Evolutionary conservation across 140 eudicot genomes (phyloP), one percentile per base, ranked within the genome.

Genomic region (Senecio squalidus): DNA sequence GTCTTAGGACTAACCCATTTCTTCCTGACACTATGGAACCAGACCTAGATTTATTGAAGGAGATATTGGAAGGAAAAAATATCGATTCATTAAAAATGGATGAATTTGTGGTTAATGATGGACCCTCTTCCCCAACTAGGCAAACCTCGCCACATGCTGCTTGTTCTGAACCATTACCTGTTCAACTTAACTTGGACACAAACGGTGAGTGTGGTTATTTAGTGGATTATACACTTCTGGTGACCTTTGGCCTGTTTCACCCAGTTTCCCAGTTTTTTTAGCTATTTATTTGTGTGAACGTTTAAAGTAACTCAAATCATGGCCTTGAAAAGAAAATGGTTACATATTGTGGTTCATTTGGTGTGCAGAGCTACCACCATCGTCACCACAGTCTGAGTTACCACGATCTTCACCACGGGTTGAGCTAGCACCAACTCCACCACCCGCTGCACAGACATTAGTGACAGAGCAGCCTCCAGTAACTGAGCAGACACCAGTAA

Each of bases 11-110:
- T 39, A 13, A 38, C 49, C 60, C 54, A 6, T 8, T 20, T 33
- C 62, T 68, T 76, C 79, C 78, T 7, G 85, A 77, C 21, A 62
- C 25, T 20, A 27, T 73, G 59, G 86, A 73, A 23, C 81, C 87
- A 3, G 95, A 82, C 51, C 25, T 9, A 25, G 70, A 53, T 4
- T 13, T 83, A 38, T 72, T 53, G 48, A 55, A 76, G 28, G 69
- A 63, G 66, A 45, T 84, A 31, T 62, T 68, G 10, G 38, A 48
- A 1, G 80, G 63, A 46, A 73, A 58, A 26, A 66, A 62, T 11
- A 72, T 21, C 13, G 29, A 1, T 41, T 55, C 65, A 10, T 74
- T 81, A 7, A 55, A 4, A 1, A 13, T 43, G 1, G 71, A 72
- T 33, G 81, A 78, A 28, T 50, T 60, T 3, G 36, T 29, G 41